These are phyloP conservation scores for Pichia phayaonensis DNA, from an alignment of 805 yeast species.

Conservation along the genomic window DNA sequence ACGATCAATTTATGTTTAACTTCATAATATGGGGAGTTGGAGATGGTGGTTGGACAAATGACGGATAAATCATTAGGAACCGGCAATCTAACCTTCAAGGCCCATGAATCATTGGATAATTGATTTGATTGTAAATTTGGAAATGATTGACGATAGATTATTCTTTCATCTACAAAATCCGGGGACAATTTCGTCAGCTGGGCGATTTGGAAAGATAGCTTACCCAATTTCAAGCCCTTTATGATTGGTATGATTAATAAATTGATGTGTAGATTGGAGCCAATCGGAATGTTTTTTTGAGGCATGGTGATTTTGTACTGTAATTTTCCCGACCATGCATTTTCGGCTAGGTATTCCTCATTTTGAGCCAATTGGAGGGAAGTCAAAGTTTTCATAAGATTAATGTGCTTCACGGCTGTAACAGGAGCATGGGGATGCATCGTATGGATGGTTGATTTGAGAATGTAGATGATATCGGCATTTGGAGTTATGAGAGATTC, in stretches of 20 bases:
- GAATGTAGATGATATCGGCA: not conserved
- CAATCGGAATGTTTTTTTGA: slow-evolving; percentile 39
- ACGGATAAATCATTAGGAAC: slow-evolving; percentile 34
- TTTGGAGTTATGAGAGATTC: slow-evolving; percentile 46
- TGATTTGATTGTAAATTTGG: slow-evolving; percentile 28
- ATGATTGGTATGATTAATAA: slow-evolving; percentile 39
- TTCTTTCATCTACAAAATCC: slow-evolving; percentile 20
- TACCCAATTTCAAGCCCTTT: slow-evolving; percentile 36
- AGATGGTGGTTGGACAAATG: slow-evolving; percentile 28
- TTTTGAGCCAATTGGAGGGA: slow-evolving; percentile 31
- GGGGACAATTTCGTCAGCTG: slow-evolving; percentile 25
- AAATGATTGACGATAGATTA: slow-evolving; percentile 30
- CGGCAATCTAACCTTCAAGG: slow-evolving; percentile 32
- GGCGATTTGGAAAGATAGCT: slow-evolving; percentile 27
- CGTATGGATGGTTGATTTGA: slow-evolving; percentile 5
- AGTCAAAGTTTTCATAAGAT: slow-evolving; percentile 38
- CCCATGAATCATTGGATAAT: slow-evolving; percentile 39
- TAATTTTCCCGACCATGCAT: slow-evolving; percentile 46
- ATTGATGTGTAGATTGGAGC: slow-evolving; percentile 35
- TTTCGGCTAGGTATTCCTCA: slow-evolving; percentile 40
- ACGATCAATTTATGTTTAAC: slow-evolving; percentile 41
- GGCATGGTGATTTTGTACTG: slow-evolving; percentile 41
- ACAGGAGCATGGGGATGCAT: slow-evolving; percentile 12
- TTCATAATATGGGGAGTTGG: not conserved
- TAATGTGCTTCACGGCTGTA: slow-evolving; percentile 29